phyloP scores from a whole-genome alignment of 805 yeast species.

The Groenewaldozyma tartarivorans region DNA sequence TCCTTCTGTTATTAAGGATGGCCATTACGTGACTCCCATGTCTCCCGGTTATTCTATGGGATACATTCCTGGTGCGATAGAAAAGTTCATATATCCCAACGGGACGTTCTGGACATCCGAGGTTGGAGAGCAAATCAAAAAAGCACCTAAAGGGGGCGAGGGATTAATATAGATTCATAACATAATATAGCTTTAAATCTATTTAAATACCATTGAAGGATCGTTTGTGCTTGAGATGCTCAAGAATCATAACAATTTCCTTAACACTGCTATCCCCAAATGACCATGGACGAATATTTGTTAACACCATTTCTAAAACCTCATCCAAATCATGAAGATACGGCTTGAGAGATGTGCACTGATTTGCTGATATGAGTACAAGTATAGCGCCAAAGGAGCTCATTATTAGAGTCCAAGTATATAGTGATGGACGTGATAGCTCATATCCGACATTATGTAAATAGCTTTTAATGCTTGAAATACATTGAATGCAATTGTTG shows the following conservation, averaged over 20 bases:
- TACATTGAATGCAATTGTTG: slow-evolving; percentile 5
- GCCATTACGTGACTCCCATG: slow-evolving; percentile 24
- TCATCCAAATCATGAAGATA: slow-evolving; percentile 6
- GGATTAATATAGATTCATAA: background rate
- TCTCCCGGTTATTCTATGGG: slow-evolving; percentile 27
- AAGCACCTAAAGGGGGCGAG: slow-evolving; percentile 6
- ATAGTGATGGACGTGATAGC: slow-evolving; percentile 8
- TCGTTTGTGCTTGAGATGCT: background rate
- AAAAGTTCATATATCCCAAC: slow-evolving; percentile 22
- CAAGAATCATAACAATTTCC: background rate
- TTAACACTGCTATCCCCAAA: slow-evolving; percentile 1
- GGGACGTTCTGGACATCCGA: slow-evolving; percentile 25
- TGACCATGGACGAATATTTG: slow-evolving; percentile 6
- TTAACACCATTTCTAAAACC: slow-evolving; percentile 5
- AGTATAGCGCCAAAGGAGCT: slow-evolving; percentile 9
- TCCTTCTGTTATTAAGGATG: slow-evolving; percentile 24
- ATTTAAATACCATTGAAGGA: too few relatives aligned
- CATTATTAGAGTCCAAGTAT: slow-evolving; percentile 8
- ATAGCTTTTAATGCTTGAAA: slow-evolving; percentile 6
- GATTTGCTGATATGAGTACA: slow-evolving; percentile 6
- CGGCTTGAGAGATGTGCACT: background rate
- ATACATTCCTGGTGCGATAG: slow-evolving; percentile 19
- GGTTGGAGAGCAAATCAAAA: slow-evolving; percentile 13
- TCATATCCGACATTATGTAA: slow-evolving; percentile 1
- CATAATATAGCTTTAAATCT: background rate